phyloP scores from a whole-genome alignment of 2,329 filamentous ascomycete species.

The Albifimbria verrucaria region DNA sequence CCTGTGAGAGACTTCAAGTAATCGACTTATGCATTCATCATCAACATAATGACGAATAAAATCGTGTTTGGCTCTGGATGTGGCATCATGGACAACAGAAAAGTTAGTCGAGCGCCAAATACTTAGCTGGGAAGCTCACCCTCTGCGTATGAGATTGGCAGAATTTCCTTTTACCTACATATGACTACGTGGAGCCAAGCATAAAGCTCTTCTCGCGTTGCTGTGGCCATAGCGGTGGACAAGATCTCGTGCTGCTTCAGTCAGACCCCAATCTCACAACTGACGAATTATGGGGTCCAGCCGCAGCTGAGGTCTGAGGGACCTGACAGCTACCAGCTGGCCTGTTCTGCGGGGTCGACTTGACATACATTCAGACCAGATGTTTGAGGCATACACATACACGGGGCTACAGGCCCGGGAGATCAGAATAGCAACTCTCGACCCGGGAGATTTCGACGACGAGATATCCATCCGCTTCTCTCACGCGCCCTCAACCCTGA shows the following conservation, averaged over 20 bases:
- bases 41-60: neutral
- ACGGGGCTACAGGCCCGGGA: neutral
- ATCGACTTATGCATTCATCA: neutral
- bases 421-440: neutral
- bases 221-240: too few species aligned
- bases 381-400: neutral
- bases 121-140: too few species aligned
- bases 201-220: too few species aligned
- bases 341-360: neutral
- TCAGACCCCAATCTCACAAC: neutral
- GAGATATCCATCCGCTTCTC: neutral
- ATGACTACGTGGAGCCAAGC: too few species aligned
- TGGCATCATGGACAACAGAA: neutral
- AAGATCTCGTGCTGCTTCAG: neutral
- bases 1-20: neutral
- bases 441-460: neutral
- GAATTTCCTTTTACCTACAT: too few species aligned
- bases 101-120: too few species aligned
- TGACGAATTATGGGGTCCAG: neutral
- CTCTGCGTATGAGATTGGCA: too few species aligned
- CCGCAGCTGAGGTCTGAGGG: neutral
- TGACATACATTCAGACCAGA: neutral
- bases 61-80: neutral
- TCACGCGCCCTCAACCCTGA: neutral
- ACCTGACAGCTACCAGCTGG: neutral